These are phyloP conservation scores for Prunus mira DNA, from an alignment of 306 rosid genomes.

Conservation along the genomic window DNA sequence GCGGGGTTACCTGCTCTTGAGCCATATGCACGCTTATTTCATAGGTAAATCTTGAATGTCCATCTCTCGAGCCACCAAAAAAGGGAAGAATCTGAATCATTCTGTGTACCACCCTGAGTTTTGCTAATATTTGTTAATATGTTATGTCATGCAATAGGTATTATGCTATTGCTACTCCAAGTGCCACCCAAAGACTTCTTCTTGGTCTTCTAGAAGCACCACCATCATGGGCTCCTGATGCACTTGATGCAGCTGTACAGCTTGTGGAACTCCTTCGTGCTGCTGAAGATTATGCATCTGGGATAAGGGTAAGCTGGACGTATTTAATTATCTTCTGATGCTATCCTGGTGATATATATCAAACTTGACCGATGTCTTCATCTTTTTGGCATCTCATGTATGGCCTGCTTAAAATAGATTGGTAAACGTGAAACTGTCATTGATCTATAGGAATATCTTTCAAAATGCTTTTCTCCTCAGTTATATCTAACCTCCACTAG, in stretches of 20 bases:
- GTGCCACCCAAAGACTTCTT: constrained; percentile 99
- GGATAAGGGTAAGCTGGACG: constrained; percentile 78
- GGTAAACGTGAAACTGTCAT: constrained; percentile 1
- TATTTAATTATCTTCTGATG: constrained; percentile 7
- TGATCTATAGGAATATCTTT: neutral
- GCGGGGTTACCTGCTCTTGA: constrained; percentile 99
- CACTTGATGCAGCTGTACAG: constrained; percentile 98
- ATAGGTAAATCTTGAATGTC: constrained; percentile 54
- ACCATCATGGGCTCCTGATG: constrained; percentile 99
- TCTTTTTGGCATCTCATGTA: constrained; percentile 10
- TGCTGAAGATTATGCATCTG: constrained; percentile 98
- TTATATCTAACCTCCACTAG: no score
- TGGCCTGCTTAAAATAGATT: constrained; percentile 7
- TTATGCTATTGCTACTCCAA: constrained; percentile 99
- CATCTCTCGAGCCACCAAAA: constrained; percentile 9
- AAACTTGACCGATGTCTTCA: neutral
- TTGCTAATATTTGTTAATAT: constrained; percentile 18
- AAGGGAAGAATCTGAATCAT: neutral
- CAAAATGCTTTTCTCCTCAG: neutral
- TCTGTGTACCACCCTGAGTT: neutral
- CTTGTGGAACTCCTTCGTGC: constrained; percentile 99
- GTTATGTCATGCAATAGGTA: constrained; percentile 43
- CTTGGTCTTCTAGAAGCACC: constrained; percentile 98
- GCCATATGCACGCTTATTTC: constrained; percentile 97
- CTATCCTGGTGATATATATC: constrained; percentile 10